Evolutionary conservation across 2,329 filamentous ascomycete genomes (phyloP), one percentile per base, ranked within the genome.

Genomic region (Cytospora leucostoma): DNA sequence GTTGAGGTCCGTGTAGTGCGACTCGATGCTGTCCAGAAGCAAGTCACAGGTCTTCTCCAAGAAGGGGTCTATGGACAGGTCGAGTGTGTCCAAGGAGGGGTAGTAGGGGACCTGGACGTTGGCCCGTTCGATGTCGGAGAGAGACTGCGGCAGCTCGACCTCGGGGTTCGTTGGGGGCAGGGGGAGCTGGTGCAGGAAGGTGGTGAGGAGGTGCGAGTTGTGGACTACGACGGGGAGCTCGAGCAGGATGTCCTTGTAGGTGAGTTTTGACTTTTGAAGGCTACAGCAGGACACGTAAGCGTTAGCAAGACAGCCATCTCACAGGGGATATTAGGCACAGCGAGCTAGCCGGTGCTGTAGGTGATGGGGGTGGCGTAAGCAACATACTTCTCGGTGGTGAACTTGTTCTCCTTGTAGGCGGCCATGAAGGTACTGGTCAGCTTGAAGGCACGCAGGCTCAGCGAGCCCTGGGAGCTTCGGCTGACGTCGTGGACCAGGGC

Each of bases 31-130:
- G 74, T 99, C 95, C 67, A 98, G 88, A 63, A 99, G 87, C 70
- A 97, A 87, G 75, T 99, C 94, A 80, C 93, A 97, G 59, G 94
- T 97, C 86, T 97, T 97, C 84, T 98, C 94, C 55, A 99, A 88
- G 84, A 96, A 97, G 37, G 95, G 95, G 76, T 99, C 95, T 77
- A 98, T 96, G 68, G 90, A 92, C 67, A 99, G 88, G 71, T 97
- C 92, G 64, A 99, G 88, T 68, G 87, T 88, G 73, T 97, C 93
- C 75, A 93, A 88, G 74, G 96, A 97, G 59, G 94, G 94, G 74
- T 91, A 88, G 57, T 97, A 85, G 52, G 92, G 90, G 59, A 82
- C 77, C 74, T 78, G 78, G 68, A 82, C 72, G 76, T 87, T 75
- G 72, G 90, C 85, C 70, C 85, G 83, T 73, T 87, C 85, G 70